Percentiles rank a stretch among this genome's conserved stretches.
phyloP scores from a whole-genome alignment of 805 yeast species.

The Lipomyces sp. region DNA sequence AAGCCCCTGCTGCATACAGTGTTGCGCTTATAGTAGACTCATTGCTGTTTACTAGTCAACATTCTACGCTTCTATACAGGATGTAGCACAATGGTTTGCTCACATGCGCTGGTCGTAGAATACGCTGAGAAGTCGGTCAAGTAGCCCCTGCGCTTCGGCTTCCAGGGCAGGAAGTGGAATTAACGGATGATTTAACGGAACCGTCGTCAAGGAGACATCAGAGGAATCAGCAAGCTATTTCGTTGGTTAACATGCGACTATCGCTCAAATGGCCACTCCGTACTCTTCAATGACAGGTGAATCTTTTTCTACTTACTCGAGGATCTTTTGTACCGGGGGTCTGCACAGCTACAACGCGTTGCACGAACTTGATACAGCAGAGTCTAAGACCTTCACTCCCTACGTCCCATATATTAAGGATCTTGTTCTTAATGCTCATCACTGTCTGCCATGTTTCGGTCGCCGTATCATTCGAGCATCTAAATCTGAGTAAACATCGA shows the following conservation, averaged over 20 bases:
- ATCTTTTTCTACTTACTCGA: constrained; percentile 30
- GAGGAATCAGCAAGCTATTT: constrained; percentile 24
- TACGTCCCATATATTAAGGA: constrained; percentile 59
- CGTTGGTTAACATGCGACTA: background rate
- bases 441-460: constrained; percentile 53
- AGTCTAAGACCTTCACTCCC: constrained; percentile 51
- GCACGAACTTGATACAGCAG: constrained; percentile 71
- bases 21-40: constrained; percentile 63
- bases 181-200: constrained; percentile 61
- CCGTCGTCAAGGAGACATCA: constrained; percentile 50
- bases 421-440: constrained; percentile 51
- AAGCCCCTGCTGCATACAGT: constrained; percentile 57
- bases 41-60: constrained; percentile 24
- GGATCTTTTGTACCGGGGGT: constrained; percentile 43
- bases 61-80: background rate
- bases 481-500: background rate
- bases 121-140: constrained; percentile 61
- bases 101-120: constrained; percentile 55
- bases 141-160: constrained; percentile 64
- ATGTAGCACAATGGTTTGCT: constrained; percentile 1
- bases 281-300: too few species aligned
- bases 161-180: constrained; percentile 55
- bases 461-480: constrained; percentile 40
- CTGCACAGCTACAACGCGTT: constrained; percentile 56
- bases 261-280: too few species aligned